Base-by-base conservation (phyloP, 495 filamentous ascomycete genomes). In the Aspergillus affinis region DNA sequence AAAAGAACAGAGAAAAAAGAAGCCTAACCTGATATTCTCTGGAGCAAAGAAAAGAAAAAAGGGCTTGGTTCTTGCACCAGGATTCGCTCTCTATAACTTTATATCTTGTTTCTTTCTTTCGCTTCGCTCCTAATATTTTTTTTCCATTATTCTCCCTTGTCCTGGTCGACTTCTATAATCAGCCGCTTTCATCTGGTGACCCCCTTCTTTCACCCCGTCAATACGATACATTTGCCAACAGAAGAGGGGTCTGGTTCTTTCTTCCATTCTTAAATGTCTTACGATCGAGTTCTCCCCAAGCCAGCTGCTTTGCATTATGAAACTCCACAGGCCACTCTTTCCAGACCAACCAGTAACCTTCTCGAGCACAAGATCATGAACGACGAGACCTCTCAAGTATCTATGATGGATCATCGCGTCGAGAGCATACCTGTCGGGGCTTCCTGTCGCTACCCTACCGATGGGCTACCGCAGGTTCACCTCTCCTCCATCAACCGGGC, bases 331-430 rank as follows among this genome's bases (percentile, higher is more conserved):
- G 66, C 70, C 57, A 62, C 64, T 48, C 59, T 73, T 15, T 61
- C 69, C 53, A 67, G 73, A 64, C 67, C 63, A 30, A 69, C 73
- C 54, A 76, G 76, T 64, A 75, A 72, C 51, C 70, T 81, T 29
- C 65, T 78, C 56, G 78, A 81, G 54, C 78, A 82, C 65, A 82
- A 78, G 57, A 78, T 82, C 64, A 82, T 83, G 80, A 76, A 76
- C 54, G 72, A 77, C 60, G 64, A 72, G 41, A 52, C 60, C 51
- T 52, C 67, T 54, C 73, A 68, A 17, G 21, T 61, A 55, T 58
- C 63, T n/a, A 51, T 64, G 55, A 36, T 64, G 50, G 57, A 64
- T 30, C 60, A 55, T 36, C 59, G 57, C 51, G 20, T 59, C 18
- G 65, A 67, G 18, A 29, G 26, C 9, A 56, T 55, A 18, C 58